Evolutionary conservation across 345 rosid genomes (phyloP).

Genomic region (Balakata baccata): DNA sequence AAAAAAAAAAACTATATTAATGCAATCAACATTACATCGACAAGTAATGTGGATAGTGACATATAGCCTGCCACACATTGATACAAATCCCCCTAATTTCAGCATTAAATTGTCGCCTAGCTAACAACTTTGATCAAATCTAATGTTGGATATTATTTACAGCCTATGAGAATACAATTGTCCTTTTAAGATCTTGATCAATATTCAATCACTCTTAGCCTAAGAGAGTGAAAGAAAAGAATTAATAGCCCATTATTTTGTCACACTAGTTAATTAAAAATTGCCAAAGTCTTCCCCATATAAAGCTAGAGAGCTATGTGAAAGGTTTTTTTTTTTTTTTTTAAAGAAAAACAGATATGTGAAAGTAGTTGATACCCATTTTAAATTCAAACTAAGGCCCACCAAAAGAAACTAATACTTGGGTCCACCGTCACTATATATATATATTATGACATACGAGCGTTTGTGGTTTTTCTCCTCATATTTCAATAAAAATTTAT

Average conservation of each 20-base stretch:
- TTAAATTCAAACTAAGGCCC: background rate
- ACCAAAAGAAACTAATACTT: background rate
- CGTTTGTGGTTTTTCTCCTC: no score
- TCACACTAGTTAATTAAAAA: background rate
- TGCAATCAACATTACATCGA: background rate
- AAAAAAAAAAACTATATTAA: background rate
- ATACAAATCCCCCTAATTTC: background rate
- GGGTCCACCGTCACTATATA: background rate
- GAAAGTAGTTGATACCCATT: background rate
- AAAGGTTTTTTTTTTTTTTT: no score
- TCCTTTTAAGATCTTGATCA: no score
- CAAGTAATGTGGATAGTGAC: background rate
- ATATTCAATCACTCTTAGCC: slow-evolving; percentile 4
- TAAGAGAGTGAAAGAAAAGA: background rate
- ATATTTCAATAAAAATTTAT: no score
- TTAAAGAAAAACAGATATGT: no score
- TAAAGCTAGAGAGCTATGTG: background rate
- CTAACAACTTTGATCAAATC: background rate
- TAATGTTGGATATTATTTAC: background rate
- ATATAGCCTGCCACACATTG: background rate
- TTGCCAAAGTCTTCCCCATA: no score
- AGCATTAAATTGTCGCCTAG: background rate
- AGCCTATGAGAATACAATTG: background rate
- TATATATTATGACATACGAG: no score
- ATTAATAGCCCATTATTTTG: background rate